phyloP scores from a whole-genome alignment of 164 flowering plant genomes.

The Malania oleifera region DNA sequence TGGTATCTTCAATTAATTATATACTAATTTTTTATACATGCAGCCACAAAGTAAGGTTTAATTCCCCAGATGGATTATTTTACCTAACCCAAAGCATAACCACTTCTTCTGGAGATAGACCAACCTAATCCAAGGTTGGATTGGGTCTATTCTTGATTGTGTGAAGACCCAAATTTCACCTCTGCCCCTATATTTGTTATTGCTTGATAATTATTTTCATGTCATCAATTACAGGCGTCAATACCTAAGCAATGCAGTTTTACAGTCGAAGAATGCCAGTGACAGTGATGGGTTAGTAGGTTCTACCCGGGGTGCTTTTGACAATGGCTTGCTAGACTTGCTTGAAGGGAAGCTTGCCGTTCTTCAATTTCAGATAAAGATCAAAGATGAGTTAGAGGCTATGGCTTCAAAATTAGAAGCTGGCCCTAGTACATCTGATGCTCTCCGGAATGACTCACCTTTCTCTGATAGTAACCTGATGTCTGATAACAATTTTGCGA shows the following conservation, averaged over 20 bases:
- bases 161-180: not conserved
- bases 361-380: constrained; percentile 82
- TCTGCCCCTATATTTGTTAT: not conserved
- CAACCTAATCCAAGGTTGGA: not conserved
- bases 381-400: constrained; percentile 76
- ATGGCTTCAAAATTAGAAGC: constrained; percentile 53
- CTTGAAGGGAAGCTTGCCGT: constrained; percentile 97
- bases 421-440: constrained; percentile 32
- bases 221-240: constrained; percentile 58
- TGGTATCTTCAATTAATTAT: too few species aligned
- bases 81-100: not conserved
- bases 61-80: not conserved
- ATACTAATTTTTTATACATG: too few species aligned
- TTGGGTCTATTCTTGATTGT: not conserved
- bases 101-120: not conserved
- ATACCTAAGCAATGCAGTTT: constrained; percentile 90
- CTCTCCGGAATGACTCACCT: constrained; percentile 35
- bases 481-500: constrained; percentile 38
- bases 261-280: constrained; percentile 90
- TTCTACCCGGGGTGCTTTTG: constrained; percentile 49
- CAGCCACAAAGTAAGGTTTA: too few species aligned
- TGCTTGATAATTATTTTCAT: constrained; percentile 5
- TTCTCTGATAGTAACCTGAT: constrained; percentile 25
- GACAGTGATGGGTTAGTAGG: constrained; percentile 41
- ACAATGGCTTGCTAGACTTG: constrained; percentile 78